These are phyloP conservation scores for Gnaphalium uliginosum DNA, from an alignment of 129 eudicot species.

Conservation along the genomic window DNA sequence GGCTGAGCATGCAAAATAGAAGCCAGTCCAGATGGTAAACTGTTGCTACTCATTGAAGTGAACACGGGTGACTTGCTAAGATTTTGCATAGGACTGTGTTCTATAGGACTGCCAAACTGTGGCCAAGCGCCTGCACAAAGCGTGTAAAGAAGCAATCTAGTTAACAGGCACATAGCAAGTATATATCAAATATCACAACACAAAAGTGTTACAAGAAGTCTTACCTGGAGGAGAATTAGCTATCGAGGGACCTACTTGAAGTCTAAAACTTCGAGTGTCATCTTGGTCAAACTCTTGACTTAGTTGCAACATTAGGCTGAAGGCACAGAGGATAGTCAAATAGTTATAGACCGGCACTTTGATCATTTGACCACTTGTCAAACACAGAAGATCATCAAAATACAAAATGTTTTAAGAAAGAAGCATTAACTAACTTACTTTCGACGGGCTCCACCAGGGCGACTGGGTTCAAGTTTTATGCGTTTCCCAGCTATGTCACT, in stretches of 20 bases:
- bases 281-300: conserved; percentile 71
- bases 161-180: not conserved
- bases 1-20: conserved; percentile 57
- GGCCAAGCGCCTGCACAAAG: conserved; percentile 56
- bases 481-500: conserved; percentile 96
- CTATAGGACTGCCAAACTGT: conserved; percentile 61
- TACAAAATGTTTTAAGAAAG: not conserved
- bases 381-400: not conserved
- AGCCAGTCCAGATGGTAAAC: conserved; percentile 51
- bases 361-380: not conserved
- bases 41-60: conserved; percentile 42
- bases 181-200: not conserved
- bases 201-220: conserved; percentile 8
- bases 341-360: not conserved
- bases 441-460: conserved; percentile 93
- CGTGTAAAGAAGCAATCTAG: not conserved
- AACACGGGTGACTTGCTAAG: conserved; percentile 59
- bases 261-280: conserved; percentile 57
- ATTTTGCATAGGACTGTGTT: conserved; percentile 49
- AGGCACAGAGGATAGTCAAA: conserved; percentile 4
- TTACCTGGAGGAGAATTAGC: conserved; percentile 73
- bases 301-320: conserved; percentile 66
- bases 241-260: conserved; percentile 55
- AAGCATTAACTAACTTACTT: conserved; percentile 46
- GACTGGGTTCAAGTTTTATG: conserved; percentile 94